These are phyloP conservation scores for Hemisphaericaspora xylofermentans DNA, from an alignment of 1,139 yeast genomes.

Conservation along the genomic window DNA sequence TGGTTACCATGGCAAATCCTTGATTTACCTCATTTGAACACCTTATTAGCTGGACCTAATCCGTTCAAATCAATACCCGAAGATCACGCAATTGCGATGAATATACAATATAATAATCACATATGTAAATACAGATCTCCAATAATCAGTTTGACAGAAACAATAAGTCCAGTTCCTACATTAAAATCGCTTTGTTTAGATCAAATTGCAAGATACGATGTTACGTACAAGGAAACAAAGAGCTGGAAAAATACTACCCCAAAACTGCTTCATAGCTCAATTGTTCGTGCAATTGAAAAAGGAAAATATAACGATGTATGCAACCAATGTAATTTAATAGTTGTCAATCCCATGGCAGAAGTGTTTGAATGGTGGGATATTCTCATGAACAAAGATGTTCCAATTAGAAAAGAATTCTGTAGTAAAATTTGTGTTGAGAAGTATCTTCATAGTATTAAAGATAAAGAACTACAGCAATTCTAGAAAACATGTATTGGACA, in stretches of 20 bases:
- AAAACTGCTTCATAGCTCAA: constrained; percentile 31
- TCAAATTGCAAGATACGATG: constrained; percentile 41
- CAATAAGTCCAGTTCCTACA: constrained; percentile 24
- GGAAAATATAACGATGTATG: constrained; percentile 41
- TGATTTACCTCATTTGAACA: constrained; percentile 27
- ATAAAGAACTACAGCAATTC: neutral
- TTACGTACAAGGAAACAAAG: constrained; percentile 44
- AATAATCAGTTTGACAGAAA: constrained; percentile 17
- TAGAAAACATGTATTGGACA: neutral
- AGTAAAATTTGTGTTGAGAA: constrained; percentile 34
- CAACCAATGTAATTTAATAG: constrained; percentile 33
- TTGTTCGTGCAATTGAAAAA: constrained; percentile 38
- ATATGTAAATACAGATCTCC: constrained; percentile 23
- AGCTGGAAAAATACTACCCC: constrained; percentile 43
- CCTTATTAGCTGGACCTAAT: constrained; percentile 47
- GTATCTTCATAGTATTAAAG: constrained; percentile 19
- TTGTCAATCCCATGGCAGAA: constrained; percentile 45
- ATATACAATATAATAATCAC: constrained; percentile 14
- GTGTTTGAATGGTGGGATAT: constrained; percentile 50
- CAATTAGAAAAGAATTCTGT: constrained; percentile 42
- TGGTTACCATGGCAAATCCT: constrained; percentile 40
- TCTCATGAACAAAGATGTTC: constrained; percentile 36
- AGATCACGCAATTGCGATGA: constrained; percentile 25
- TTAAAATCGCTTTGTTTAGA: constrained; percentile 36
- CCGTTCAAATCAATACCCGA: constrained; percentile 33